Percentiles rank a stretch among this genome's conserved stretches.
Conservation (phyloP, 2,329 filamentous ascomycete species). For the Trichoderma polysporum region DNA sequence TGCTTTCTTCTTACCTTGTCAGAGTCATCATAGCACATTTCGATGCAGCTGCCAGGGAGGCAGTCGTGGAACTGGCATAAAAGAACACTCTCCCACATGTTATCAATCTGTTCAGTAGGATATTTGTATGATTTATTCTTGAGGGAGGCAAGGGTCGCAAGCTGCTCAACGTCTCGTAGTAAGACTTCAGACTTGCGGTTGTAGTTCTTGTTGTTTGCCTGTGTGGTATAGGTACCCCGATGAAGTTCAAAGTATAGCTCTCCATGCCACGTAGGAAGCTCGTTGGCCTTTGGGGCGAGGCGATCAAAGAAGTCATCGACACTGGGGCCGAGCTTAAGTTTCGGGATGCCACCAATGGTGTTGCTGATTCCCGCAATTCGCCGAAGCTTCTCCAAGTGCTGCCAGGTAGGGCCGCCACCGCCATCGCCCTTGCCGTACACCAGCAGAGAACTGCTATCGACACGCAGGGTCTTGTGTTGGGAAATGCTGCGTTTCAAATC, state of each 20-base stretch:
- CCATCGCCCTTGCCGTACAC: slow-evolving; percentile 97
- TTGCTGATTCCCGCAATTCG: slow-evolving; percentile 90
- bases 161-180: slow-evolving; percentile 81
- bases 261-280: slow-evolving; percentile 94
- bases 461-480: slow-evolving; percentile 93
- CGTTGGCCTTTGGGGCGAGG: slow-evolving; percentile 73
- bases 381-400: slow-evolving; percentile 91
- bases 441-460: slow-evolving; percentile 84
- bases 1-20: slow-evolving; percentile 58
- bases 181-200: slow-evolving; percentile 84
- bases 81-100: slow-evolving; percentile 91
- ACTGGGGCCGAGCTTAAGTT: slow-evolving; percentile 82
- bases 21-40: slow-evolving; percentile 98
- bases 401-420: slow-evolving; percentile 89
- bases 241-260: slow-evolving; percentile 98
- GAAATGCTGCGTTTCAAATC: slow-evolving; percentile 86
- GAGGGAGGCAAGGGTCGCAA: slow-evolving; percentile 82
- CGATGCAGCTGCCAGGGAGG: slow-evolving; percentile 88
- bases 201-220: slow-evolving; percentile 95
- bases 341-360: slow-evolving; percentile 73
- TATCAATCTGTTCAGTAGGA: slow-evolving; percentile 88
- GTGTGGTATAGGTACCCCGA: slow-evolving; percentile 94
- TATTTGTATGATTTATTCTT: slow-evolving; percentile 75
- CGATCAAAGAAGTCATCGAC: slow-evolving; percentile 93
- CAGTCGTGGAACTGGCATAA: slow-evolving; percentile 98